A percentile compares a stretch with the other conserved stretches of the same genome.
These are phyloP conservation scores for Musa beccarii DNA, from an alignment of 176 grass and related monocot genomes.

Conservation along the genomic window DNA sequence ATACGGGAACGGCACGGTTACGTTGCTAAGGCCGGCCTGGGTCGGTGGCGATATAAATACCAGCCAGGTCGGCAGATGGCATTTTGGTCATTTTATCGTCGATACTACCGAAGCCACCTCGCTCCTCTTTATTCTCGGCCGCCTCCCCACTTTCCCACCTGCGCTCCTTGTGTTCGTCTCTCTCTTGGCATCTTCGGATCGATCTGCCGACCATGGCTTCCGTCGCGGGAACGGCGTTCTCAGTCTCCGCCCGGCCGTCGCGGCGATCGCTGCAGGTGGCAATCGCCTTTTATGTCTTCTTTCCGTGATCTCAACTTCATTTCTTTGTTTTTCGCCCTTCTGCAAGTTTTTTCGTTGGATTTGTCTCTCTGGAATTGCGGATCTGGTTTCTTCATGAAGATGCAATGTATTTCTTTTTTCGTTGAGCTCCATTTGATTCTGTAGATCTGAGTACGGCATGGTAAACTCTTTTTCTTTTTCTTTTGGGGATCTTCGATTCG, in stretches of 20 bases:
- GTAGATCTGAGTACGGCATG: not conserved
- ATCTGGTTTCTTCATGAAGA: not conserved
- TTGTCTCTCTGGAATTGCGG: too few species aligned
- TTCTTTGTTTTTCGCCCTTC: not conserved
- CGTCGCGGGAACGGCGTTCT: not conserved
- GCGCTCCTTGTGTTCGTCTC: not conserved
- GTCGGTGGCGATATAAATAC: too few species aligned
- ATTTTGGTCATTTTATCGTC: not conserved
- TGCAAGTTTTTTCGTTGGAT: not conserved
- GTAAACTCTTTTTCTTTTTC: not conserved
- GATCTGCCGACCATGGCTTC: not conserved
- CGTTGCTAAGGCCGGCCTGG: too few species aligned
- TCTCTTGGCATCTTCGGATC: not conserved
- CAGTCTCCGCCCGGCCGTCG: not conserved
- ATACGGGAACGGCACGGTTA: too few species aligned
- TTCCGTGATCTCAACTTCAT: not conserved
- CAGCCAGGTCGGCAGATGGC: too few species aligned
- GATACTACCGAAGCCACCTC: not conserved
- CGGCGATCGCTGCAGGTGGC: not conserved
- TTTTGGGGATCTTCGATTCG: not conserved
- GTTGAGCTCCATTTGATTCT: not conserved
- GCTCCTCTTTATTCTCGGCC: not conserved
- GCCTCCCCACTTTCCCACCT: not conserved
- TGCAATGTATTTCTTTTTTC: not conserved
- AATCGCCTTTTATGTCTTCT: not conserved